Evolutionary conservation across 2,329 filamentous ascomycete species (phyloP).

Genomic region (Magnaporthiopsis rhizophila): DNA sequence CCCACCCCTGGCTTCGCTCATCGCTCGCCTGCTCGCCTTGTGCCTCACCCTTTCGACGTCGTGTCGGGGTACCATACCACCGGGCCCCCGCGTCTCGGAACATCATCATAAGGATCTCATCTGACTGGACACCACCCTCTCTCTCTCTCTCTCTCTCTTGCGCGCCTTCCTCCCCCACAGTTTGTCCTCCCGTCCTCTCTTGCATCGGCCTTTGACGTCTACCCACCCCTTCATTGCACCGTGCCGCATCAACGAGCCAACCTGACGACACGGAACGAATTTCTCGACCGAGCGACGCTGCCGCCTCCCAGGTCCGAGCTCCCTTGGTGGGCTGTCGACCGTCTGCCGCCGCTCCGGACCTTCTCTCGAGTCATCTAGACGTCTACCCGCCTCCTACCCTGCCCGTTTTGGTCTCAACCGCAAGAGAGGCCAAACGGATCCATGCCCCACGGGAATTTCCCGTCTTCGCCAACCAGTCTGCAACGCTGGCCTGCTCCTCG

Average conservation of each 20-base stretch:
- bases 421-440: neutral
- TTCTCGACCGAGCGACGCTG: neutral
- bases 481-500: neutral
- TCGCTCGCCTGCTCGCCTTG: neutral
- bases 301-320: neutral
- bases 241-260: neutral
- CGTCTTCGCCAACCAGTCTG: conserved; percentile 2
- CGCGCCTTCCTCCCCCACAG: neutral
- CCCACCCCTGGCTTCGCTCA: neutral
- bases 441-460: conserved; percentile 1
- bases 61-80: neutral
- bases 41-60: neutral
- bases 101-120: no score
- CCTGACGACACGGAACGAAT: neutral
- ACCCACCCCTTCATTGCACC: neutral
- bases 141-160: no score
- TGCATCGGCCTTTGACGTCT: neutral
- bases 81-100: neutral
- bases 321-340: neutral
- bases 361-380: conserved; percentile 1
- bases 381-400: neutral
- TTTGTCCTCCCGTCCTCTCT: neutral
- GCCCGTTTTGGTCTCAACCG: neutral
- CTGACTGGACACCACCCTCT: neutral
- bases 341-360: neutral